Base-by-base conservation (phyloP, 352 stramenopile species). In the Discostella stelligera region DNA sequence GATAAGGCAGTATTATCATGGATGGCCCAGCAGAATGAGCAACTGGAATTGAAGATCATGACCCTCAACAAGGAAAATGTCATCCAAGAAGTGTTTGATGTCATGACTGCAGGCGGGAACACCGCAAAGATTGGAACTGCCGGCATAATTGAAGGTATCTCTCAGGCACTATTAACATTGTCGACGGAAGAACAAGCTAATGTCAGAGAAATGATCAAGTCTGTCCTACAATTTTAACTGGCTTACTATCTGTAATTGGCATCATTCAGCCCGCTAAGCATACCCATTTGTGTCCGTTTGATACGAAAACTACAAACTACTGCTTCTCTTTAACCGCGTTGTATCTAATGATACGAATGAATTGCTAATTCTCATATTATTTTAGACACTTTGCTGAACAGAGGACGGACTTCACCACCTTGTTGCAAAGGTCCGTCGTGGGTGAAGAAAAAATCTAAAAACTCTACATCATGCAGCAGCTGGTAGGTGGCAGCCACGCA, bases 131-230 rank as follows among this genome's bases (percentile, higher is more conserved):
- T 93, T 66, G 89, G 87, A 73, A 91, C 86, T 8, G 77, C 75
- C 59, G 89, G 89, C n/a, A 92, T 94, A 75, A 74, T 94, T 13
- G 86, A 94, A 77, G 89, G 89, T 50, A 88, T 94, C 64, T 71
- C 79, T 18, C 72, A 82, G 37, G 85, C 87, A 21, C 74, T 89
- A 46, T 56, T 73, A 10, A 84, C 74, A 1, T 85, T 93, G 82
- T 86, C 78, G 39, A 13, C 75, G 21, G 84, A 90, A 63, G 81
- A 93, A 53, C 83, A 85, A 74, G 71, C 74, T 37, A 37, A 60
- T 18, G 79, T 93, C 52, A 89, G 83, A 66, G 66, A 78, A 18
- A 65, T 84, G 66, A 64, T 87, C 39, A 83, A 81, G 66, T 73
- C 66, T 56, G 60, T 66, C 30, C 79, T 86, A 74, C 32, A 77